A percentile compares a stretch with the other conserved stretches of the same genome.
phyloP scores from a whole-genome alignment of 768 basidiomycete genomes.

The Tricholoma sp. region DNA sequence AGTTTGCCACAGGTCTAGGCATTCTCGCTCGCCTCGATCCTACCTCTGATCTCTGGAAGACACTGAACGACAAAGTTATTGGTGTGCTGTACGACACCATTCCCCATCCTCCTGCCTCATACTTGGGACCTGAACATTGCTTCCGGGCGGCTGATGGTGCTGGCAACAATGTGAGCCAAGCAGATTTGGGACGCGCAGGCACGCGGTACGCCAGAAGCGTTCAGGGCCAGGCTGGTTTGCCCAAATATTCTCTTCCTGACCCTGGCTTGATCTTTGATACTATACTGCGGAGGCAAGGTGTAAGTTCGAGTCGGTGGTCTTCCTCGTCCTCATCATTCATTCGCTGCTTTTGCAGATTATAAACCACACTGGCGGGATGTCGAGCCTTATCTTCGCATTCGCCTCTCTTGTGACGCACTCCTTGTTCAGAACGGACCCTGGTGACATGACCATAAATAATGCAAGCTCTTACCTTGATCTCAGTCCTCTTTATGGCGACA shows the following conservation, averaged over 20 bases:
- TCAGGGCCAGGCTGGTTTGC: slow-evolving; percentile 35
- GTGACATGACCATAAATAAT: slow-evolving; percentile 36
- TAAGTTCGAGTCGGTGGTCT: slow-evolving; percentile 21
- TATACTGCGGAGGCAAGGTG: slow-evolving; percentile 39
- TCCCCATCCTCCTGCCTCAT: slow-evolving; percentile 43
- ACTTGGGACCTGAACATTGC: slow-evolving; percentile 26
- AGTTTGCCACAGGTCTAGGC: slow-evolving; percentile 25
- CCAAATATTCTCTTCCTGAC: slow-evolving; percentile 44
- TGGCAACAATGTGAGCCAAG: slow-evolving; percentile 40
- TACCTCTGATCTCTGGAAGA: slow-evolving; percentile 12
- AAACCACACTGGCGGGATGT: slow-evolving; percentile 1
- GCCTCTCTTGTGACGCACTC: slow-evolving; percentile 52
- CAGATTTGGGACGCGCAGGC: slow-evolving; percentile 45
- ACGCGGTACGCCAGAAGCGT: slow-evolving; percentile 51
- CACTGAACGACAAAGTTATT: slow-evolving; percentile 22
- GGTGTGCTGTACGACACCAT: slow-evolving; percentile 53
- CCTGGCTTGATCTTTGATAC: slow-evolving; percentile 59
- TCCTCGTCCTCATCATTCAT: background rate
- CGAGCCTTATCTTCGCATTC: slow-evolving; percentile 10
- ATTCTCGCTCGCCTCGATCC: slow-evolving; percentile 23
- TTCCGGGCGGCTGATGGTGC: slow-evolving; percentile 47
- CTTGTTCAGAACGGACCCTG: slow-evolving; percentile 41
- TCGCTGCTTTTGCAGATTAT: slow-evolving; percentile 3
- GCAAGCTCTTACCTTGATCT: slow-evolving; percentile 53
- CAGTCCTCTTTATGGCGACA: slow-evolving; percentile 48